These are phyloP conservation scores for Aspergillus eucalypticola DNA, from an alignment of 2,329 filamentous ascomycete species.

Conservation along the genomic window DNA sequence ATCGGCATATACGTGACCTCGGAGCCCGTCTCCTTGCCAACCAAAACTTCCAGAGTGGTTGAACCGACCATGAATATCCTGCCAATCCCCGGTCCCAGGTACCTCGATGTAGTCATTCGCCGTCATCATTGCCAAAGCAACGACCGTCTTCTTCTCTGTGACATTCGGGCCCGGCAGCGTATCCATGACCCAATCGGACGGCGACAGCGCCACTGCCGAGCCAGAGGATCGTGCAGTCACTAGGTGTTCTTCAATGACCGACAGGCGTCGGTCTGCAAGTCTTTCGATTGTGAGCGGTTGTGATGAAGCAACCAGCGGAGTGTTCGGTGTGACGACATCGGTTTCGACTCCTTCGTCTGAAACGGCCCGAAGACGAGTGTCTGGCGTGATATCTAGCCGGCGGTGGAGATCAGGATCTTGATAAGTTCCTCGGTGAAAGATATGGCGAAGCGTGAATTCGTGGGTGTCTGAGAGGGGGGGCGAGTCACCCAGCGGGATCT, in stretches of 20 bases:
- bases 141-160: conserved; percentile 78
- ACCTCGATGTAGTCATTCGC: conserved; percentile 83
- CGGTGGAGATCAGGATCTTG: conserved; percentile 75
- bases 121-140: conserved; percentile 84
- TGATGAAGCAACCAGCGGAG: conserved; percentile 63
- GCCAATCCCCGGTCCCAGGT: conserved; percentile 74
- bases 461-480: conserved; percentile 26
- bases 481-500: conserved; percentile 31
- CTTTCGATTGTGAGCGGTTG: conserved; percentile 72
- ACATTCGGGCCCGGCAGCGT: conserved; percentile 76
- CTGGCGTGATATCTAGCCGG: conserved; percentile 67
- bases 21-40: conserved; percentile 84
- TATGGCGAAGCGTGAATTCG: conserved; percentile 68
- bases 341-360: conserved; percentile 43
- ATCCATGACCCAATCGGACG: conserved; percentile 80
- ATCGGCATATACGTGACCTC: conserved; percentile 90
- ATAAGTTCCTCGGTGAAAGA: conserved; percentile 88
- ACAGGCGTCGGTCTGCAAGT: conserved; percentile 73
- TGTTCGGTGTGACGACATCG: conserved; percentile 49
- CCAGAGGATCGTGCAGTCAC: conserved; percentile 69
- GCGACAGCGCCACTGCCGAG: conserved; percentile 65
- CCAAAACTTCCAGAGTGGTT: conserved; percentile 89
- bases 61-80: conserved; percentile 74
- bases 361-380: conserved; percentile 54
- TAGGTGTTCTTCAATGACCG: conserved; percentile 76